phyloP scores from a whole-genome alignment of 768 basidiomycete genomes.

The Lactifluus volemus region DNA sequence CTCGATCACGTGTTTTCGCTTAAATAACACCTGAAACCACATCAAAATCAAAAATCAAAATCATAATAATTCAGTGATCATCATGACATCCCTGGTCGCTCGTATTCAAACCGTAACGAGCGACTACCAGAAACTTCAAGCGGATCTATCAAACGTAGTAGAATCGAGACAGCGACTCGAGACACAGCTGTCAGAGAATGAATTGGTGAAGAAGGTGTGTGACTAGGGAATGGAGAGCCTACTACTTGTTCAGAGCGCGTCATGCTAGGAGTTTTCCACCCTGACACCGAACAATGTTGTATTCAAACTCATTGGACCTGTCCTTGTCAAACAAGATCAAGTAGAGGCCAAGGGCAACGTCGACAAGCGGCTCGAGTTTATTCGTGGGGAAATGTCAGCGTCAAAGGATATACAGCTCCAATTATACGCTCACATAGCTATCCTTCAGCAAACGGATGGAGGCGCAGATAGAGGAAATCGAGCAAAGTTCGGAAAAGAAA shows the following conservation, averaged over 20 bases:
- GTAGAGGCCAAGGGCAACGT: constrained; percentile 82
- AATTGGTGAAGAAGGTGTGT: constrained; percentile 78
- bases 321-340: constrained; percentile 85
- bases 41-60: no score
- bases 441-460: constrained; percentile 65
- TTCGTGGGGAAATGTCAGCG: constrained; percentile 76
- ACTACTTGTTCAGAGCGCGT: neutral
- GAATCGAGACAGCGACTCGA: constrained; percentile 84
- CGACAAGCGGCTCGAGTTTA: constrained; percentile 84
- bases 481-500: constrained; percentile 70
- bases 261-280: constrained; percentile 70
- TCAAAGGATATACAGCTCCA: neutral
- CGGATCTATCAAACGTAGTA: constrained; percentile 60
- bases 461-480: constrained; percentile 68
- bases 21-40: no score
- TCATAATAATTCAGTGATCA: no score
- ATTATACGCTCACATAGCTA: constrained; percentile 8
- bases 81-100: constrained; percentile 44
- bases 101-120: constrained; percentile 58
- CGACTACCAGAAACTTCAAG: constrained; percentile 77
- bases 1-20: neutral
- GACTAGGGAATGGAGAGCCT: neutral
- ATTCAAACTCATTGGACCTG: constrained; percentile 88
- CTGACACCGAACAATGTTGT: constrained; percentile 70
- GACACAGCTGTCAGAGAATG: constrained; percentile 85